These are phyloP conservation scores for Asterionellopsis glacialis DNA, from an alignment of 108 stramenopile genomes.

Conservation along the genomic window DNA sequence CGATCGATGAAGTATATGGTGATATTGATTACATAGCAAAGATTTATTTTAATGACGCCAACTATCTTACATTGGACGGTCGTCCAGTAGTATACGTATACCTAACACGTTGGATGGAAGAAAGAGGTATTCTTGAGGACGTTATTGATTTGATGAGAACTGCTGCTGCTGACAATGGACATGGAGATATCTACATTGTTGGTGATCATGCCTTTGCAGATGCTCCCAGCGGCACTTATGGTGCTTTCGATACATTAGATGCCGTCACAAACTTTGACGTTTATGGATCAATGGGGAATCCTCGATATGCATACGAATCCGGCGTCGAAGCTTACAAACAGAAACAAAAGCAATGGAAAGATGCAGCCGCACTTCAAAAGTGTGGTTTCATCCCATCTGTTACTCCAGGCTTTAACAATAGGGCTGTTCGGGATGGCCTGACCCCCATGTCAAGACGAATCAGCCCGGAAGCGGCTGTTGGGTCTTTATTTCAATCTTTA, in stretches of 20 bases:
- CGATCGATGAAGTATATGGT: slow-evolving; percentile 3
- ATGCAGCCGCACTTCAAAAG: slow-evolving; percentile 9
- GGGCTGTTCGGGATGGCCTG: no score
- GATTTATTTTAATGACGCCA: slow-evolving; percentile 30
- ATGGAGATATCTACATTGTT: no score
- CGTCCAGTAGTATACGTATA: slow-evolving; percentile 33
- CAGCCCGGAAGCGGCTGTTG: neutral
- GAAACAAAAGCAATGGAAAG: slow-evolving; percentile 16
- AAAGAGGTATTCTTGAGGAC: slow-evolving; percentile 11
- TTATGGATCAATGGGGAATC: slow-evolving; percentile 9
- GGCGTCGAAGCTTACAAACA: slow-evolving; percentile 8
- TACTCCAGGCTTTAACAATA: slow-evolving; percentile 22
- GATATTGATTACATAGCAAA: neutral
- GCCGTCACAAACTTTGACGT: slow-evolving; percentile 39
- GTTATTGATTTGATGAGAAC: slow-evolving; percentile 15
- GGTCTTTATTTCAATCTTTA: slow-evolving; percentile 13
- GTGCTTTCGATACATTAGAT: slow-evolving; percentile 20
- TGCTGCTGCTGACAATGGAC: neutral
- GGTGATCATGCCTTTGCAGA: no score
- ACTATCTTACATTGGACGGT: slow-evolving; percentile 30
- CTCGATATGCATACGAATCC: neutral
- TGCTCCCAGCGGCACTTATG: no score
- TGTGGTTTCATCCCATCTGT: slow-evolving; percentile 23
- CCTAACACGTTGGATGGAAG: slow-evolving; percentile 18
- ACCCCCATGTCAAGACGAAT: slow-evolving; percentile 18